Conservation (phyloP, 164 flowering plant genomes). For the Kalanchoe fedtschenkoi region DNA sequence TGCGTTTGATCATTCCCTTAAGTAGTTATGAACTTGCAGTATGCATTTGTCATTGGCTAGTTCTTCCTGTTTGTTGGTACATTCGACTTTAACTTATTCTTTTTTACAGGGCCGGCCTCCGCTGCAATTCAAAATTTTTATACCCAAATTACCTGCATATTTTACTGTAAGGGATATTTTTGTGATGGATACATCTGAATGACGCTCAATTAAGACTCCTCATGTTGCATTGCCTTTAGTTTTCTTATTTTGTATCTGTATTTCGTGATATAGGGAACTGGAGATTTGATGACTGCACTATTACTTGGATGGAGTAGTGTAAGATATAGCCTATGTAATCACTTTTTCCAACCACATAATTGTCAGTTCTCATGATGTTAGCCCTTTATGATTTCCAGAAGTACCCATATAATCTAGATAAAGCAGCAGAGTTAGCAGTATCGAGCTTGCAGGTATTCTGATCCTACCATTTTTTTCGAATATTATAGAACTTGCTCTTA, state of each 20-base stretch:
- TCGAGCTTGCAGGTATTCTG: constrained; percentile 94
- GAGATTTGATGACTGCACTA: constrained; percentile 95
- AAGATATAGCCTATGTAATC: constrained; percentile 12
- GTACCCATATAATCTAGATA: constrained; percentile 71
- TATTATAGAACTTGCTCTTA: background rate
- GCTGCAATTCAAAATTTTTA: constrained; percentile 82
- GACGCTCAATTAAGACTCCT: background rate
- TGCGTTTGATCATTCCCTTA: background rate
- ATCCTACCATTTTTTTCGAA: background rate
- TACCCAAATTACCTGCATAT: constrained; percentile 95
- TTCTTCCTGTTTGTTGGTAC: background rate
- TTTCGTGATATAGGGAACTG: constrained; percentile 71
- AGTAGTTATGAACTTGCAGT: background rate
- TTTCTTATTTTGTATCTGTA: background rate
- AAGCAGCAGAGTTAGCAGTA: constrained; percentile 94
- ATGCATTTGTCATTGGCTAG: background rate
- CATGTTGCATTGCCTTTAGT: background rate
- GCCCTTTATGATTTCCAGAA: constrained; percentile 38
- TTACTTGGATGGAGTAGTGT: constrained; percentile 99
- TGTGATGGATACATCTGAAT: background rate
- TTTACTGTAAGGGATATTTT: constrained; percentile 62
- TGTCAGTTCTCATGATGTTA: background rate
- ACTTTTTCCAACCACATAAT: background rate
- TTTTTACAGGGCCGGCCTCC: constrained; percentile 59
- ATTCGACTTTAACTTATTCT: background rate